Percentiles rank a stretch among this genome's conserved stretches.
phyloP scores from a whole-genome alignment of 257 asterid genomes.

The Solanum stenotomum region DNA sequence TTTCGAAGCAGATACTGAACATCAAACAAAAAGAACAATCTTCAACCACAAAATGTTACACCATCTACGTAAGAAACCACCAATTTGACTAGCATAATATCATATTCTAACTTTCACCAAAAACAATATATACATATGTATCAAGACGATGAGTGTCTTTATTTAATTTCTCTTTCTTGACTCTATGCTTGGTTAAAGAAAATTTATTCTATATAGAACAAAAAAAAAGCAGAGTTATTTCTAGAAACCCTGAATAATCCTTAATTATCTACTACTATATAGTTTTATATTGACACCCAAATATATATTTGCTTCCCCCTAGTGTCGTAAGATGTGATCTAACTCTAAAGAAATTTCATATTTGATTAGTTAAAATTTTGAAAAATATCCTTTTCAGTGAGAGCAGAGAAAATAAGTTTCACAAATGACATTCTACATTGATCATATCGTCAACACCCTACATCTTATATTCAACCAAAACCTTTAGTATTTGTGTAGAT shows the following conservation, averaged over 20 bases:
- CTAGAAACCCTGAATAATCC: background rate
- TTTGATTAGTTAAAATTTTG: too few relatives aligned
- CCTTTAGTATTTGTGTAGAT: background rate
- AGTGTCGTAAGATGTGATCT: background rate
- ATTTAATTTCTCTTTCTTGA: background rate
- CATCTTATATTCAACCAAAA: accelerated
- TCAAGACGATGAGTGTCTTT: background rate
- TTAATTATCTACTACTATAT: background rate
- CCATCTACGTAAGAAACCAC: background rate
- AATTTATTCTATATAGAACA: background rate
- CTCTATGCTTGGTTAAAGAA: background rate
- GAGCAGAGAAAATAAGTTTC: too few relatives aligned
- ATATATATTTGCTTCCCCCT: background rate
- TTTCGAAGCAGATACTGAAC: accelerated
- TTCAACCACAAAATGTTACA: background rate
- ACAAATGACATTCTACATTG: too few relatives aligned
- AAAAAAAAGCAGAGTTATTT: background rate
- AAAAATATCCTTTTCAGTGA: too few relatives aligned
- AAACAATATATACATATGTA: background rate
- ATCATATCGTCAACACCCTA: accelerated
- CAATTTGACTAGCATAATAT: background rate
- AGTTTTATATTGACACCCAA: background rate
- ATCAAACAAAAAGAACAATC: background rate
- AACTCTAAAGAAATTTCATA: background rate
- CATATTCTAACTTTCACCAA: background rate